Base-by-base conservation (phyloP, 257 asterid species). In the Ilex asprella region DNA sequence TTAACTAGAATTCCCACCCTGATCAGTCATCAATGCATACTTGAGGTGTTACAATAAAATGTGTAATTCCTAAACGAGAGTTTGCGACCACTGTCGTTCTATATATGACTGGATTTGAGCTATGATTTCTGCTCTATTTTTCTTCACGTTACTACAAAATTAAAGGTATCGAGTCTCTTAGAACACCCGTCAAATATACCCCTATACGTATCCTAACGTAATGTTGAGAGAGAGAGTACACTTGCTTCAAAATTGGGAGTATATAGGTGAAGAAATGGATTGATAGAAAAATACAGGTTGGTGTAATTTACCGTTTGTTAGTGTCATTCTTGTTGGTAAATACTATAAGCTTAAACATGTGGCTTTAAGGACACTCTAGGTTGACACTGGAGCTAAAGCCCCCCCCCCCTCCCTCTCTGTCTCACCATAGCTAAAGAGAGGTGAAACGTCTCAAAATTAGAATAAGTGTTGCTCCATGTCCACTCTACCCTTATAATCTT, bases 311-410 rank as follows among this genome's bases (percentile, higher is more conserved):
- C 21, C 12, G 63, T 73, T 21, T 21, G 27, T 81, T 77, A 79
- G 78, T 76, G 74, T 82, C 86, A 85, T 55, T 72, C 73, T 78
- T 71, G 92, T 78, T 85, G 91, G 82, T 79, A 75, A 35, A 59
- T 66, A 29, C 9, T 41, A 35, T 55, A 21, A 5, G 27, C 59
- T 5, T 46, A 30, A 3, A 57, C 47, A 50, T 10, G 7, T 41
- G 29, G 72, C 95, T 84, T 88, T 80, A 77, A 56, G 69, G 60
- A 63, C 75, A 88, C 96, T 86, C 88, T 58, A 85, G 77, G 68
- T 73, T 70, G 85, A 87, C 86, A 75, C 67, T 55, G 56, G 69
- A 75, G 69, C 84, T 78, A 60, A 67, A 61, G 31, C 52, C 61
- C 67, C 27, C 55, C 70, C 16, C 65, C 27, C 27, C 27, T 64